phyloP scores from a whole-genome alignment of 768 basidiomycete genomes.

The Neoboletus subvelutipes region DNA sequence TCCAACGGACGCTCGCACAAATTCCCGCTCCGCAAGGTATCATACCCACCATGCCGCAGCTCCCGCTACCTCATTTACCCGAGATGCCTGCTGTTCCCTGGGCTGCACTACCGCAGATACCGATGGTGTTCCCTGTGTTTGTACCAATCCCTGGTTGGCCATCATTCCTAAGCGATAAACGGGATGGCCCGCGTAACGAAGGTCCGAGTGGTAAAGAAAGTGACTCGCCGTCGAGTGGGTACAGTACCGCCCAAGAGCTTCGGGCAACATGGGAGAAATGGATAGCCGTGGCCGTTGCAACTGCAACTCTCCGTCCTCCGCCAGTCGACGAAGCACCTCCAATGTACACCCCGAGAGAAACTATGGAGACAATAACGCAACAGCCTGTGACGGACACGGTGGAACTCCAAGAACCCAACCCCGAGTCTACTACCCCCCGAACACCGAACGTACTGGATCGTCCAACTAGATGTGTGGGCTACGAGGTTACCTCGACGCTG shows the following conservation, averaged over 20 bases:
- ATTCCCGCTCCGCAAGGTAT: conserved; percentile 57
- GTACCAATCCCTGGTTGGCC: conserved; percentile 68
- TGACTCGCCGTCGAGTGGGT: conserved; percentile 37
- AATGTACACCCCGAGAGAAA: conserved; percentile 67
- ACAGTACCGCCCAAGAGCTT: conserved; percentile 60
- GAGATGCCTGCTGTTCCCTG: conserved; percentile 65
- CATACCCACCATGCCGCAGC: conserved; percentile 51
- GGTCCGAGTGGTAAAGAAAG: conserved; percentile 33
- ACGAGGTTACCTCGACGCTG: conserved; percentile 47
- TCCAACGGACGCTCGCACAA: conserved; percentile 70
- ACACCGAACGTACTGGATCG: conserved; percentile 31
- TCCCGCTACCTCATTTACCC: conserved; percentile 57
- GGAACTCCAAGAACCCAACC: conserved; percentile 2
- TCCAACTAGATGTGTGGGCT: conserved; percentile 45
- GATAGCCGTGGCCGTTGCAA: conserved; percentile 54
- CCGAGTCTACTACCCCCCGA: conserved; percentile 20
- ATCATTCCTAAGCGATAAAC: conserved; percentile 56
- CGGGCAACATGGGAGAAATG: conserved; percentile 76
- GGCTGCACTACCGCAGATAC: conserved; percentile 63
- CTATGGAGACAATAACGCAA: conserved; percentile 15
- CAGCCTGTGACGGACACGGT: conserved; percentile 1
- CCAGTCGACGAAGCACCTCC: conserved; percentile 61
- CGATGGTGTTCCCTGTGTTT: conserved; percentile 77
- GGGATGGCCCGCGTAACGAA: conserved; percentile 33
- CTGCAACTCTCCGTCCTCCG: conserved; percentile 43